Conservation (phyloP, 1,139 yeast species). For the Suzukiozyma palmioleophila region DNA sequence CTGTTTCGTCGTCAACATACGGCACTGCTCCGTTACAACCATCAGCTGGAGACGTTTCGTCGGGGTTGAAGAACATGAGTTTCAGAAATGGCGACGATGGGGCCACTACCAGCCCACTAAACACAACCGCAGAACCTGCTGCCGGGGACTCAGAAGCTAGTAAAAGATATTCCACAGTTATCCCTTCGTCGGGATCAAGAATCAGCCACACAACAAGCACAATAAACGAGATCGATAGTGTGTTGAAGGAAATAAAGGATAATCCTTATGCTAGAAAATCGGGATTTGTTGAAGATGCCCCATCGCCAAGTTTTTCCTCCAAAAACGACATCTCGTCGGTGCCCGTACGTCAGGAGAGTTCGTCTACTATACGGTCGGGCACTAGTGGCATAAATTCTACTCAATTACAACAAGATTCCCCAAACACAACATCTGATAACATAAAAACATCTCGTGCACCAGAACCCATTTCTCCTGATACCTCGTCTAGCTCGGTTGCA, state of each 20-base stretch:
- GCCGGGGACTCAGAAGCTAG: too few relatives aligned
- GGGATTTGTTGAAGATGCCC: neutral
- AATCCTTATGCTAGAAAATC: slow-evolving; percentile 12
- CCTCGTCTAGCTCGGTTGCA: neutral
- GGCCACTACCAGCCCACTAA: too few relatives aligned
- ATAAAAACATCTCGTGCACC: too few relatives aligned
- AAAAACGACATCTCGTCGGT: neutral
- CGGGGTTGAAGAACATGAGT: too few relatives aligned
- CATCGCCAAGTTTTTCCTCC: neutral
- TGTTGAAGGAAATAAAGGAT: slow-evolving; percentile 64
- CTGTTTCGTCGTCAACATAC: too few relatives aligned
- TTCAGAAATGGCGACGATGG: too few relatives aligned
- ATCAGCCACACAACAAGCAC: slow-evolving; percentile 39
- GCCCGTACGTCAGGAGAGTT: neutral
- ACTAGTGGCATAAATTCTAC: neutral
- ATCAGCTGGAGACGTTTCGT: too few relatives aligned
- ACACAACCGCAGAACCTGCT: too few relatives aligned
- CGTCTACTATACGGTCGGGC: neutral
- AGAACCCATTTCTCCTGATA: too few relatives aligned
- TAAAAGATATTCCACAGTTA: too few relatives aligned
- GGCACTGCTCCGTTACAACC: too few relatives aligned
- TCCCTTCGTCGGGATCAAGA: too few relatives aligned
- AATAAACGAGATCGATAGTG: slow-evolving; percentile 74
- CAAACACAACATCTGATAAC: neutral
- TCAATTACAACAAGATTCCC: neutral